phyloP scores from a whole-genome alignment of 345 rosid genomes.

The Sisymbrium irio region DNA sequence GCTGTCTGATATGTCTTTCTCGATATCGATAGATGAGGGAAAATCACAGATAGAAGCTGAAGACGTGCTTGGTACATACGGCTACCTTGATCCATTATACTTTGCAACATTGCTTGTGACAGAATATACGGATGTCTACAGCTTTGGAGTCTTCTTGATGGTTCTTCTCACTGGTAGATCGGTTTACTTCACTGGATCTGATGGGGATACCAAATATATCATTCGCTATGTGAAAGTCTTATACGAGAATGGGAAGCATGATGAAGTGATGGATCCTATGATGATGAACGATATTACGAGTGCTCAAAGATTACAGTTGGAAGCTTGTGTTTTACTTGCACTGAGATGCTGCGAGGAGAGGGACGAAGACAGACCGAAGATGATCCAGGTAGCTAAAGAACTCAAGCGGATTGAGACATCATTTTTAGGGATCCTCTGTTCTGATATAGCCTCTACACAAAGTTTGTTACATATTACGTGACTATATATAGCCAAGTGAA shows the following conservation, averaged over 20 bases:
- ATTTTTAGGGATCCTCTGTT: background rate
- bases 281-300: background rate
- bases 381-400: slow-evolving; percentile 30
- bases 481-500: background rate
- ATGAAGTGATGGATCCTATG: slow-evolving; percentile 14
- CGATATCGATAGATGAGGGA: background rate
- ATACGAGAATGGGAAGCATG: background rate
- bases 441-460: background rate
- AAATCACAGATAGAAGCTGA: background rate
- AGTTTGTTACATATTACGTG: background rate
- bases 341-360: slow-evolving; percentile 16
- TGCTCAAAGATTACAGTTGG: slow-evolving; percentile 17
- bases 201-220: background rate
- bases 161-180: background rate
- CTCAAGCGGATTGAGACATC: slow-evolving; percentile 12
- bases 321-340: background rate
- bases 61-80: background rate
- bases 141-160: slow-evolving; percentile 8
- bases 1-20: slow-evolving; percentile 1
- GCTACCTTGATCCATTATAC: slow-evolving; percentile 14
- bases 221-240: background rate
- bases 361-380: slow-evolving; percentile 26
- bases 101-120: background rate
- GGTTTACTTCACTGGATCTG: background rate
- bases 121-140: slow-evolving; percentile 15